Conservation (phyloP, 768 basidiomycete genomes). For the Guyanaporus albipodus region DNA sequence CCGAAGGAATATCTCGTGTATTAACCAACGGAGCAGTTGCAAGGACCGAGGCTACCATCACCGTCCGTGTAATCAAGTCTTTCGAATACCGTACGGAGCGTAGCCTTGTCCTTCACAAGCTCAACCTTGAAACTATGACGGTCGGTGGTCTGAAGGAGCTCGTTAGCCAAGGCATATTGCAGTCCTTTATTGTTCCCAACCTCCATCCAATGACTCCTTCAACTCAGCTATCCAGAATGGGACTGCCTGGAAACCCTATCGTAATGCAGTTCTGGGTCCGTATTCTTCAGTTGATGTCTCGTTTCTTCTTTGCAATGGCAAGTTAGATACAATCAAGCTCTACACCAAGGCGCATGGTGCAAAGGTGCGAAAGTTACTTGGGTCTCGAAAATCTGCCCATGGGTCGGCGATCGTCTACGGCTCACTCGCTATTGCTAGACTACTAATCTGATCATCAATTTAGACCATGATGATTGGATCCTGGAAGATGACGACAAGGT, state of each 20-base stretch:
- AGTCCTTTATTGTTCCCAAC: background rate
- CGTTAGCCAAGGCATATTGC: constrained; percentile 55
- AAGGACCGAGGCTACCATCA: constrained; percentile 75
- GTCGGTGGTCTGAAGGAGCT: constrained; percentile 74
- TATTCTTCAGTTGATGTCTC: background rate
- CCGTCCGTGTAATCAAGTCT: constrained; percentile 90
- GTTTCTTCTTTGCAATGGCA: constrained; percentile 1
- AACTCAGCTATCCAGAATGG: constrained; percentile 64
- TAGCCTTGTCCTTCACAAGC: constrained; percentile 74
- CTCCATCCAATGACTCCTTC: constrained; percentile 7
- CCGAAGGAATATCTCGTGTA: constrained; percentile 36
- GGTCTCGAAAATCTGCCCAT: constrained; percentile 1
- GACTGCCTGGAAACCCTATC: constrained; percentile 87
- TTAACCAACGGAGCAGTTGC: constrained; percentile 67
- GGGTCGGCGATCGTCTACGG: too few species aligned
- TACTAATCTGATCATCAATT: constrained; percentile 95
- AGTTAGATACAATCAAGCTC: constrained; percentile 84
- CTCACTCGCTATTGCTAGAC: constrained; percentile 49
- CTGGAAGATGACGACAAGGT: constrained; percentile 59
- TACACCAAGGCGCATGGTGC: constrained; percentile 94
- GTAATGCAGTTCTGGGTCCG: constrained; percentile 63
- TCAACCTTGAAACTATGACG: constrained; percentile 78
- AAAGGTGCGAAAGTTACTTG: constrained; percentile 51
- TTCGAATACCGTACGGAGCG: constrained; percentile 90
- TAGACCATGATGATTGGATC: constrained; percentile 95